Evolutionary conservation across 2,329 filamentous ascomycete genomes (phyloP).

Genomic region (Paecilomyces dactylethromorphus): DNA sequence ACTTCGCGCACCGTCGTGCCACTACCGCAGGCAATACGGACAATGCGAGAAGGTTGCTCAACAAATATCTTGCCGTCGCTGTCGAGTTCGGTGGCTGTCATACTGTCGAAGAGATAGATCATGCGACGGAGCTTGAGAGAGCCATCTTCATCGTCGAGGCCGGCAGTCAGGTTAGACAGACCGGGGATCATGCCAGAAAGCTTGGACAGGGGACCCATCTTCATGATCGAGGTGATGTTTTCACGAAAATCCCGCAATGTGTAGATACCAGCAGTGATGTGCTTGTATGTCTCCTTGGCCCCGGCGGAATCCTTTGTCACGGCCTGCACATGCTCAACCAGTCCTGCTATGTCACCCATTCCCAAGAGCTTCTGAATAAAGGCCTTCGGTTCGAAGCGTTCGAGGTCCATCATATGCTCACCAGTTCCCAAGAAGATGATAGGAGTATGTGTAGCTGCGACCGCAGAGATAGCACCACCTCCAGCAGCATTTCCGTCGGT

Average conservation of each 20-base stretch:
- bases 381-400: conserved; percentile 84
- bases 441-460: conserved; percentile 90
- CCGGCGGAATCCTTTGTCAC: conserved; percentile 77
- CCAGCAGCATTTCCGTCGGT: conserved; percentile 93
- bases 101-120: conserved; percentile 98
- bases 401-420: conserved; percentile 92
- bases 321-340: conserved; percentile 94
- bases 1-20: conserved; percentile 89
- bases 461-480: conserved; percentile 94
- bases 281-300: conserved; percentile 96
- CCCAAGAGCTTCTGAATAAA: conserved; percentile 92
- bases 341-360: conserved; percentile 92
- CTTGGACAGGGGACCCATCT: conserved; percentile 96
- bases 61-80: conserved; percentile 91
- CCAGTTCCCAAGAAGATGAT: conserved; percentile 98
- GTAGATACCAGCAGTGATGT: conserved; percentile 94
- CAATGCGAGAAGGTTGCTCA: conserved; percentile 88
- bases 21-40: conserved; percentile 79
- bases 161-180: conserved; percentile 85
- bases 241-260: conserved; percentile 90
- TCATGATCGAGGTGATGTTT: conserved; percentile 97
- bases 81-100: conserved; percentile 94
- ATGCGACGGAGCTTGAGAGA: conserved; percentile 88
- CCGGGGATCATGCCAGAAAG: conserved; percentile 99
- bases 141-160: conserved; percentile 97